Conservation (phyloP, 2,329 filamentous ascomycete species). For the Geosmithia morbida region DNA sequence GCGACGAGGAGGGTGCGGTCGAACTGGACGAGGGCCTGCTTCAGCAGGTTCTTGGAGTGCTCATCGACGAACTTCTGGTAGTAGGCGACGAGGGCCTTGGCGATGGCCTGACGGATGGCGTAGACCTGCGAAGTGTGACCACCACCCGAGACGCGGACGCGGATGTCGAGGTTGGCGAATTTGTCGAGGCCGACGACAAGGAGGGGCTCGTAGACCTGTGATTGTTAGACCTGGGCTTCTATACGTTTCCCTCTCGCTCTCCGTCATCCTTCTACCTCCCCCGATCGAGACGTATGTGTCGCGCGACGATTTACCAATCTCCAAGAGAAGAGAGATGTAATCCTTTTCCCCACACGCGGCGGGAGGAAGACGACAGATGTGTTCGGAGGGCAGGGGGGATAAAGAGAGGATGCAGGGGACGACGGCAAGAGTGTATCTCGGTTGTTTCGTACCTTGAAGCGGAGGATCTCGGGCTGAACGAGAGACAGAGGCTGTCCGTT, state of each 20-base stretch:
- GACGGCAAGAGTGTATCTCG: too few relatives aligned
- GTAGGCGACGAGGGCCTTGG: conserved; percentile 68
- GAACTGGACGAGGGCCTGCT: conserved; percentile 91
- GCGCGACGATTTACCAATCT: too few relatives aligned
- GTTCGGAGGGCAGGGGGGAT: neutral
- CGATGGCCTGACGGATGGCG: conserved; percentile 96
- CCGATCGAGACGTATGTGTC: too few relatives aligned
- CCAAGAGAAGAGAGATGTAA: too few relatives aligned
- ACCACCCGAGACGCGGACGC: conserved; percentile 90
- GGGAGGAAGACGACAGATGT: neutral
- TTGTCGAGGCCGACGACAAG: conserved; percentile 96
- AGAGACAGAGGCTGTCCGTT: conserved; percentile 93
- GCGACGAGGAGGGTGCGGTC: conserved; percentile 95
- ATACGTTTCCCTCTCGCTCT: neutral
- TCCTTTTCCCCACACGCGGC: too few relatives aligned
- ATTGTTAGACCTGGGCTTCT: neutral
- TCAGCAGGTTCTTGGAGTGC: conserved; percentile 99
- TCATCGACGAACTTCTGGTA: conserved; percentile 99
- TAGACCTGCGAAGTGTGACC: conserved; percentile 97
- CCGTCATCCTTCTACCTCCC: neutral
- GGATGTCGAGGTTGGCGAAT: conserved; percentile 93
- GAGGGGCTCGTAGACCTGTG: conserved; percentile 91
- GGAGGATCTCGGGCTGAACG: conserved; percentile 89
- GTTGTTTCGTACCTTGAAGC: conserved; percentile 66
- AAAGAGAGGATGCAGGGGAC: too few relatives aligned